phyloP scores from a whole-genome alignment of 106 monocot genomes.

The Dendrobium huoshanense region DNA sequence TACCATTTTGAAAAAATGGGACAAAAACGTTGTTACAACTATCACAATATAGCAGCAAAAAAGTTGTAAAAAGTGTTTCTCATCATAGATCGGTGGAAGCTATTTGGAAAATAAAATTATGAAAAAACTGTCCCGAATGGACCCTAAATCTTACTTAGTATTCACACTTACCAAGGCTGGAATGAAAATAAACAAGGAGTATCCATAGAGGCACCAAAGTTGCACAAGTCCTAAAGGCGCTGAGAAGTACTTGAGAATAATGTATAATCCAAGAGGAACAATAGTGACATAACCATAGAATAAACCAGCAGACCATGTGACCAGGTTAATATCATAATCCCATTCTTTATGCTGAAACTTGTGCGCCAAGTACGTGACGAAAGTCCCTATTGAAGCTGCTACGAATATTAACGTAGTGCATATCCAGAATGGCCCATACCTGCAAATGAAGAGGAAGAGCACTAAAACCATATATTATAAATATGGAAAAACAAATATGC shows the following conservation, averaged over 20 bases:
- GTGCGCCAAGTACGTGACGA: constrained; percentile 88
- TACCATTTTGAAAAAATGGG: too few relatives aligned
- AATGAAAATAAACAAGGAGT: constrained; percentile 83
- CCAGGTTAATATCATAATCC: constrained; percentile 83
- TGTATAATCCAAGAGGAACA: constrained; percentile 71
- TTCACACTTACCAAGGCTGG: constrained; percentile 69
- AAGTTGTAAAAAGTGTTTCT: too few relatives aligned
- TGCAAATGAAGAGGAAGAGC: constrained; percentile 13
- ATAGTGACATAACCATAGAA: constrained; percentile 85
- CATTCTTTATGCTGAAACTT: constrained; percentile 85
- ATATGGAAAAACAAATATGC: too few relatives aligned
- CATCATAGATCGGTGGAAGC: too few relatives aligned
- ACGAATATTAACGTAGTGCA: constrained; percentile 92
- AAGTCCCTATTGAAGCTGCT: constrained; percentile 86
- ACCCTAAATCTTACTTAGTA: background rate
- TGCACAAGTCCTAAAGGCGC: constrained; percentile 81
- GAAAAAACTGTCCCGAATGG: too few relatives aligned
- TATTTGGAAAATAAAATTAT: too few relatives aligned
- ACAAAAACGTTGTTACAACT: too few relatives aligned
- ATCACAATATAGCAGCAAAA: too few relatives aligned
- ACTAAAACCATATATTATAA: too few relatives aligned
- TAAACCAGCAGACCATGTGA: constrained; percentile 92
- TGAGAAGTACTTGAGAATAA: constrained; percentile 89
- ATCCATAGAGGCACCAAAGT: constrained; percentile 87
- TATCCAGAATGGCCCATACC: constrained; percentile 98